Conservation (phyloP, 139 green algal genomes). For the Tetratostichococcus sp. region DNA sequence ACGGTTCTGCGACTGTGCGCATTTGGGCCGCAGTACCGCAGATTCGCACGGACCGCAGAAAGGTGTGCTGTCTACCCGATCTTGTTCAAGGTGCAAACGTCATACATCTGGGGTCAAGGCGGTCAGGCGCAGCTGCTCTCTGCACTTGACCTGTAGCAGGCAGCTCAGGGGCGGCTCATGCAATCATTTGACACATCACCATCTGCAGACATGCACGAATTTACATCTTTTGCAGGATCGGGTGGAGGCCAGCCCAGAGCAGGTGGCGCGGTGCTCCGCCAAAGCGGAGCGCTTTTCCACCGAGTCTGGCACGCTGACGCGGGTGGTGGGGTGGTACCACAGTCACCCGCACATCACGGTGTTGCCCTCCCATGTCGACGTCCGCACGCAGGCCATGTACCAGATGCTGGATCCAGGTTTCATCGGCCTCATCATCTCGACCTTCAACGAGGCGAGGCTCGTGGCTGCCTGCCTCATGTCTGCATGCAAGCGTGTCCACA, state of each 20-base stretch:
- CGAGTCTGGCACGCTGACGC: conserved; percentile 40
- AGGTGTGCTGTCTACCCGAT: too few relatives aligned
- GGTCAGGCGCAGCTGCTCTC: too few relatives aligned
- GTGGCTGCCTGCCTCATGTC: not conserved
- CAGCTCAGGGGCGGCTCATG: too few relatives aligned
- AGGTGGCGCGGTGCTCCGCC: conserved; percentile 60
- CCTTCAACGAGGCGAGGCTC: conserved; percentile 56
- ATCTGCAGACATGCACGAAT: too few relatives aligned
- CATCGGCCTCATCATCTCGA: conserved; percentile 74
- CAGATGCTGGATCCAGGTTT: conserved; percentile 74
- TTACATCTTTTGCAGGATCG: too few relatives aligned
- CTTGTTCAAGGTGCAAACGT: too few relatives aligned
- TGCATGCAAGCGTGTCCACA: not conserved
- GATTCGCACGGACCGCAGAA: conserved; percentile 66
- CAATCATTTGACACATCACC: too few relatives aligned
- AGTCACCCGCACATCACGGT: conserved; percentile 79
- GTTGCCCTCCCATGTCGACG: conserved; percentile 60
- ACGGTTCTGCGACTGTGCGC: conserved; percentile 28
- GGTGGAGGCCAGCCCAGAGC: conserved; percentile 76
- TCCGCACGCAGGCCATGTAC: conserved; percentile 76
- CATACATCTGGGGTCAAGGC: too few relatives aligned
- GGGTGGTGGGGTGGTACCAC: conserved; percentile 84
- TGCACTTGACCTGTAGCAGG: too few relatives aligned
- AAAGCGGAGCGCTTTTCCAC: conserved; percentile 59
- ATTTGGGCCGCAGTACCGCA: conserved; percentile 66